Evolutionary conservation across 2,329 filamentous ascomycete genomes (phyloP).

Genomic region (Nigrospora sphaerica): DNA sequence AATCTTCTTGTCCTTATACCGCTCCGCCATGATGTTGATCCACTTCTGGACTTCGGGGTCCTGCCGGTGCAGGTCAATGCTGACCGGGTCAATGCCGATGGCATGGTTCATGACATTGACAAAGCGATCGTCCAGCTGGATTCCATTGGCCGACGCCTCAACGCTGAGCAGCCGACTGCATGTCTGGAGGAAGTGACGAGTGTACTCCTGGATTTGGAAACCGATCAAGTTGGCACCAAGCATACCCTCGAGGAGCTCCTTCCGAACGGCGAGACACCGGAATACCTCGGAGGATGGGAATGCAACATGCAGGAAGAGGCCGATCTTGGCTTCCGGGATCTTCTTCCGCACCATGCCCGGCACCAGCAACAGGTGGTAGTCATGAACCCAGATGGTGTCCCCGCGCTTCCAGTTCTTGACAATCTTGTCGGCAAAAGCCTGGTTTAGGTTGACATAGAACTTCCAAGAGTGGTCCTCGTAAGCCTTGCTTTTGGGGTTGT

Average conservation of each 20-base stretch:
- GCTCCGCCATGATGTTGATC: constrained; percentile 72
- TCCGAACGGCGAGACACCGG: constrained; percentile 79
- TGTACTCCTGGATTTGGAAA: constrained; percentile 91
- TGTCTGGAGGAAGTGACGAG: constrained; percentile 89
- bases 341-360: constrained; percentile 85
- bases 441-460: constrained; percentile 88
- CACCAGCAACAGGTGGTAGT: constrained; percentile 88
- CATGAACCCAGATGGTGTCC: constrained; percentile 90
- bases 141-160: constrained; percentile 79
- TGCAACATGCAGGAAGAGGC: constrained; percentile 90
- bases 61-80: constrained; percentile 62
- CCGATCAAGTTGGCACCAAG: constrained; percentile 87
- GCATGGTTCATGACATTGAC: constrained; percentile 80
- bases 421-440: constrained; percentile 86
- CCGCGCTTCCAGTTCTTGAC: constrained; percentile 88
- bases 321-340: constrained; percentile 87
- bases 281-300: constrained; percentile 97
- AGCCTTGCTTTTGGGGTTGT: constrained; percentile 96
- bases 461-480: constrained; percentile 97
- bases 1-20: constrained; percentile 81
- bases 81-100: constrained; percentile 85
- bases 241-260: constrained; percentile 84
- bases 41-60: constrained; percentile 69
- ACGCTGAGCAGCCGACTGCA: constrained; percentile 89
- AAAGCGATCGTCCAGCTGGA: constrained; percentile 88